These are phyloP conservation scores for Russula griseocarnosa DNA, from an alignment of 768 basidiomycete species.

Conservation along the genomic window DNA sequence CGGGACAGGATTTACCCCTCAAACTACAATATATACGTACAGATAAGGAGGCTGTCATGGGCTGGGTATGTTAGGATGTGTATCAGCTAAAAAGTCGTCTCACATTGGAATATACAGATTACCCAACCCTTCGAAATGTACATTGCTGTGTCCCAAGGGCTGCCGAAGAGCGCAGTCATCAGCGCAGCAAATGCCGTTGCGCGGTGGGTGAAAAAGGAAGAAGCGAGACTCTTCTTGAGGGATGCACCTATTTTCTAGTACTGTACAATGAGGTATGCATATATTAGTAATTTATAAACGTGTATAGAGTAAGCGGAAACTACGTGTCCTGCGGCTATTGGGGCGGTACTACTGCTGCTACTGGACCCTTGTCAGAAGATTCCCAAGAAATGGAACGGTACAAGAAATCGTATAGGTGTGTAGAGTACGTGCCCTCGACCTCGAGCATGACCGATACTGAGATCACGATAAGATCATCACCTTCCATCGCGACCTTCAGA, in stretches of 20 bases:
- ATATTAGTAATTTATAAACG: conserved; percentile 6
- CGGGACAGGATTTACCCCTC: conserved; percentile 72
- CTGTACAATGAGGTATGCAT: conserved; percentile 6
- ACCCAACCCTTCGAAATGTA: conserved; percentile 94
- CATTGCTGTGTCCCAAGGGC: conserved; percentile 68
- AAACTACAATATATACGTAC: conserved; percentile 87
- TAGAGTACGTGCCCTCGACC: conserved; percentile 25
- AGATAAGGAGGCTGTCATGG: conserved; percentile 83
- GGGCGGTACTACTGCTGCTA: conserved; percentile 3
- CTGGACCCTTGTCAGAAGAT: conserved; percentile 13
- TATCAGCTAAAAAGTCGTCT: background rate
- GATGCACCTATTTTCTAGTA: conserved; percentile 84
- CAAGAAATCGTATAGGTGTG: conserved; percentile 28
- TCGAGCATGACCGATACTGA: conserved; percentile 26
- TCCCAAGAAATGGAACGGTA: conserved; percentile 24
- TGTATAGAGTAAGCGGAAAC: background rate
- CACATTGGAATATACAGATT: conserved; percentile 48
- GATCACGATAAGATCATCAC: conserved; percentile 24
- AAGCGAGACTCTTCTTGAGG: conserved; percentile 71
- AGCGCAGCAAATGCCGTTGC: conserved; percentile 86
- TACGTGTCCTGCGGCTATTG: conserved; percentile 1
- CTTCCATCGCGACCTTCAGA: conserved; percentile 19
- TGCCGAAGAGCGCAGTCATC: conserved; percentile 86
- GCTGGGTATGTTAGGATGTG: conserved; percentile 68
- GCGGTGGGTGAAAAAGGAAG: conserved; percentile 89